Conservation (phyloP, 108 stramenopile genomes). For the Pseudonitzschia multiseries region DNA sequence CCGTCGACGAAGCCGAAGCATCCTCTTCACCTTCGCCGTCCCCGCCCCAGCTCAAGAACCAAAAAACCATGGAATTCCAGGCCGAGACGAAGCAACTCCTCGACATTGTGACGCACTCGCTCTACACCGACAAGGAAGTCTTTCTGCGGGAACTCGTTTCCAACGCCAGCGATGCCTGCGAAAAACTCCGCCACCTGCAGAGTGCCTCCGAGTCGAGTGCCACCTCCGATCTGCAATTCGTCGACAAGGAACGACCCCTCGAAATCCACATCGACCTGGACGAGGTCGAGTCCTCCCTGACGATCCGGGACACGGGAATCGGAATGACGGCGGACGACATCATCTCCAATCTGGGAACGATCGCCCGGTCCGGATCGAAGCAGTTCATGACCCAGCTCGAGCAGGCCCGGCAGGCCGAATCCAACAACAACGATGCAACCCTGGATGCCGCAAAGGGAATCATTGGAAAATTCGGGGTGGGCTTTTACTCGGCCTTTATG, state of each 20-base stretch:
- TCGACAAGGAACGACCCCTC: conserved; percentile 57
- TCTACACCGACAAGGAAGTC: conserved; percentile 98
- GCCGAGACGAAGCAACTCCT: conserved; percentile 91
- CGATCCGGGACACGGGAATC: conserved; percentile 95
- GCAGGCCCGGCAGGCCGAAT: background rate
- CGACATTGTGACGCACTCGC: conserved; percentile 94
- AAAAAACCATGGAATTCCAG: conserved; percentile 77
- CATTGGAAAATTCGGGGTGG: conserved; percentile 98
- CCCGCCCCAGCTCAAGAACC: conserved; percentile 8
- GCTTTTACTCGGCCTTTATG: conserved; percentile 97
- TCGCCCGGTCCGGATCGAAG: conserved; percentile 94
- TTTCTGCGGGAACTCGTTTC: conserved; percentile 97
- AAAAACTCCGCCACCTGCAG: conserved; percentile 94
- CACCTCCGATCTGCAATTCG: conserved; percentile 8
- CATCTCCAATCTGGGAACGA: conserved; percentile 93
- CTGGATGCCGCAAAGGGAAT: conserved; percentile 64
- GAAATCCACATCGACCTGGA: conserved; percentile 88
- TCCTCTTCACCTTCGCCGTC: background rate
- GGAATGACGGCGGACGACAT: conserved; percentile 94
- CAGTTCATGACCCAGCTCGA: conserved; percentile 78
- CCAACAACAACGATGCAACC: conserved; percentile 31
- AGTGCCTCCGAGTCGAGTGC: conserved; percentile 25
- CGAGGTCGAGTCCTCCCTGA: conserved; percentile 81
- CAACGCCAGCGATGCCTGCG: conserved; percentile 96
- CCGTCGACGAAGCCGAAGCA: background rate